These are phyloP conservation scores for Backusella macrospora DNA, from an alignment of 192 early-diverging fungal species.

Conservation along the genomic window DNA sequence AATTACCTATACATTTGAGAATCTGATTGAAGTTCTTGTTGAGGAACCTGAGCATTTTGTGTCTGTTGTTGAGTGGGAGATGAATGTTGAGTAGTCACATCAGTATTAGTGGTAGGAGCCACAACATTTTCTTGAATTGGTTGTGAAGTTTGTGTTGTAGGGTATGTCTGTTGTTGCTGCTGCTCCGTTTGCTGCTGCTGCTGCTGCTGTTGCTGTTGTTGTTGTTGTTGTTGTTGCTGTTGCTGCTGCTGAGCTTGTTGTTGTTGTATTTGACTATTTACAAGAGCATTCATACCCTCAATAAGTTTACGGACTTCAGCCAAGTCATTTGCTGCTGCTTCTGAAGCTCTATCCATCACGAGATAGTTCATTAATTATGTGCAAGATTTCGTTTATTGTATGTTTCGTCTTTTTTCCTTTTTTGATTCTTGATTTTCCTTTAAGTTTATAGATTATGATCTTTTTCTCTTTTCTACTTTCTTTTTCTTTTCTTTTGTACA, in stretches of 20 bases:
- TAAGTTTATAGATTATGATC: neutral
- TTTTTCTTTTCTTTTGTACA: no score
- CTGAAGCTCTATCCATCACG: conserved; percentile 26
- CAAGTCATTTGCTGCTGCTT: conserved; percentile 37
- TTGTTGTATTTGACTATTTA: conserved; percentile 29
- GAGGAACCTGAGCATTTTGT: neutral
- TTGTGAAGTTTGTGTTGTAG: neutral
- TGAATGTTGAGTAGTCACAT: conserved; percentile 17
- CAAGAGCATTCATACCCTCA: conserved; percentile 40
- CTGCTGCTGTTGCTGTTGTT: conserved; percentile 23
- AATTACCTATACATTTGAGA: conserved; percentile 6
- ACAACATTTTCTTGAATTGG: neutral
- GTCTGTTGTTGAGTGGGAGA: conserved; percentile 17
- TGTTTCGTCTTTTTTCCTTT: neutral
- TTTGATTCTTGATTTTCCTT: conserved; percentile 2
- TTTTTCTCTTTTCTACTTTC: no score
- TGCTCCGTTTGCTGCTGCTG: conserved; percentile 9
- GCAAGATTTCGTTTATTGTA: neutral
- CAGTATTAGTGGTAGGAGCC: conserved; percentile 1
- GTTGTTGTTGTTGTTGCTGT: neutral
- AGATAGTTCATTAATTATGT: neutral
- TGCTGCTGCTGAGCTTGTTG: conserved; percentile 32
- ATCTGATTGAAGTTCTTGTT: neutral
- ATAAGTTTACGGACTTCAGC: conserved; percentile 45
- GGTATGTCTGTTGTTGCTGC: conserved; percentile 6